phyloP scores from a whole-genome alignment of 306 rosid genomes.

The Citrullus mucosospermus region DNA sequence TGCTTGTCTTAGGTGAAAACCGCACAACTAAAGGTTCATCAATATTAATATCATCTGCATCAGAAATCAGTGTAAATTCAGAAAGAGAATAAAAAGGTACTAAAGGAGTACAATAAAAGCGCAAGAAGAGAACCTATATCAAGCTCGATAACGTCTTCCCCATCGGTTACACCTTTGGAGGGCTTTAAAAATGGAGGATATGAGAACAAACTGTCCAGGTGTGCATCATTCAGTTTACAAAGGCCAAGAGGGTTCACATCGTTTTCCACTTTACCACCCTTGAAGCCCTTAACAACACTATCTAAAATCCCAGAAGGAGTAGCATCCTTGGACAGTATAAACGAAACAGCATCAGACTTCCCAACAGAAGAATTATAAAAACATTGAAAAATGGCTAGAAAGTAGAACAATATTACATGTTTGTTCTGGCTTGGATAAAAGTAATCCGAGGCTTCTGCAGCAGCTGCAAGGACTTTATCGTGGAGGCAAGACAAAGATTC shows the following conservation, averaged over 20 bases:
- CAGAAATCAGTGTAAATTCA: conserved; percentile 15
- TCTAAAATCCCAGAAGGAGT: conserved; percentile 22
- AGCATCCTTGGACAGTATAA: conserved; percentile 30
- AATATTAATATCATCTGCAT: conserved; percentile 56
- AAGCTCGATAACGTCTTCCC: conserved; percentile 28
- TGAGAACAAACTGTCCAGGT: conserved; percentile 57
- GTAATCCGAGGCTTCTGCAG: conserved; percentile 32
- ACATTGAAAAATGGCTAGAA: conserved; percentile 18
- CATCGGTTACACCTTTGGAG: conserved; percentile 21
- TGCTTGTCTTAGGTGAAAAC: conserved; percentile 21
- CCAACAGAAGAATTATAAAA: not conserved
- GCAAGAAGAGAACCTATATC: conserved; percentile 40
- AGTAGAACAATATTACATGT: conserved; percentile 30
- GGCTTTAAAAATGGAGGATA: conserved; percentile 77
- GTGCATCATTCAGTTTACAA: conserved; percentile 15
- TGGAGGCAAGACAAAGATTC: conserved; percentile 63
- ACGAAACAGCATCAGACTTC: not conserved
- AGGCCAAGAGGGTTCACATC: conserved; percentile 15
- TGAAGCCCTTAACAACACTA: conserved; percentile 34
- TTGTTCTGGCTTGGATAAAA: conserved; percentile 32
- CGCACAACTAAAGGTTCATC: conserved; percentile 35
- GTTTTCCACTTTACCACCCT: conserved; percentile 20
- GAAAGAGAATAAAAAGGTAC: conserved; percentile 1
- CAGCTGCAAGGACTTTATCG: conserved; percentile 62
- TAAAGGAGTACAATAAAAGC: conserved; percentile 14